Base-by-base conservation (phyloP, 176 grass and related monocot species). In the Ensete glaucum region DNA sequence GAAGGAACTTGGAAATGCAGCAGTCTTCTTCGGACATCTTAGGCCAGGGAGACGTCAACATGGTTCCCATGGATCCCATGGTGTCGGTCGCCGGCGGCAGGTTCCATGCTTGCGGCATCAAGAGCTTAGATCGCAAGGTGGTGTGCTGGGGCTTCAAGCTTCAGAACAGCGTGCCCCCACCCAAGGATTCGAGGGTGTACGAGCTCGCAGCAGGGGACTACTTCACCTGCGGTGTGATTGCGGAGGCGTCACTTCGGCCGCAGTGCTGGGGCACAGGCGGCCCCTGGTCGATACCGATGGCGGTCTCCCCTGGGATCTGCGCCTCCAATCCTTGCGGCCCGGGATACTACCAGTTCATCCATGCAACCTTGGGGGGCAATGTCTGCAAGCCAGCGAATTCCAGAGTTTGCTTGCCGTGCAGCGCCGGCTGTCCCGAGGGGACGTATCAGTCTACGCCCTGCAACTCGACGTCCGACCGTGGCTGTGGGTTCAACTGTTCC, bases 101-200 rank as follows among this genome's bases (percentile, higher is more conserved):
- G 48, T 98, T 98, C 50, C 94, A 98, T 89, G 90, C 94, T 9
- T 98, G 94, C 66, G 94, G 94, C 50, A 98, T 98, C 71, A 93
- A 85, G 75, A 98, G 88, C 75, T 59, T 88, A 76, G 90, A 98
- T 83, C 94, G 86, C 25, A 78, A 80, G 76, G 86, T 91, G 55
- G 85, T 85, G 73, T 98, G 94, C 83, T 98, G 94, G 94, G 94
- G 94, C 10, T 98, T 98, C 78, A 79, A 77, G 1, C 91, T 98
- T 79, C 90, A 83, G 77, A 93, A 98, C 64, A 91, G 88, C 9
- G 83, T 92, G 0, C 66, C 82, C 0, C 84, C 90, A 64, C 94
- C 94, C 7, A 91, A 79, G 67, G 85, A 86, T 52, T 66, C 85
- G 54, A 91, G 76, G 73, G 75, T 98, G 69, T 90, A 93, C 81